phyloP scores from a whole-genome alignment of 805 yeast species.

The Saccharomycopsis oosterbeekiorum region DNA sequence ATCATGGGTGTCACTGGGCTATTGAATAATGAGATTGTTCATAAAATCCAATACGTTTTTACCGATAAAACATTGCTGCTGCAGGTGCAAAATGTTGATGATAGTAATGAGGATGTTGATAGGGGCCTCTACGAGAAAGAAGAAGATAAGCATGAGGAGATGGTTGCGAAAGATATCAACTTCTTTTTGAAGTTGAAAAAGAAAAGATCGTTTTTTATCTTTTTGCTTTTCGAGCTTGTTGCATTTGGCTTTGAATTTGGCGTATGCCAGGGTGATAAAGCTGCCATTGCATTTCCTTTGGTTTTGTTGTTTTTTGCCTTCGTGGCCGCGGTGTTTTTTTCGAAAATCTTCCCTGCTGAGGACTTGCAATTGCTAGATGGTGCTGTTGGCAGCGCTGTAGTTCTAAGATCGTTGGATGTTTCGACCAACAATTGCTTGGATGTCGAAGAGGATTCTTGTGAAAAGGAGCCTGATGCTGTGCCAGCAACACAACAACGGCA shows the following conservation, averaged over 20 bases:
- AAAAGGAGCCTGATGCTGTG: no score
- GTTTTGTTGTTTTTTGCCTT: slow-evolving; percentile 61
- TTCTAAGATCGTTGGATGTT: slow-evolving; percentile 7
- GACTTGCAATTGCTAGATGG: slow-evolving; percentile 61
- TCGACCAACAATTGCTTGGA: neutral
- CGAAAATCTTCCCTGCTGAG: slow-evolving; percentile 46
- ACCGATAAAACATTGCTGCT: slow-evolving; percentile 34
- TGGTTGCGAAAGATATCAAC: neutral
- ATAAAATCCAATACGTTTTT: slow-evolving; percentile 51
- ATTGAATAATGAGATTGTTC: slow-evolving; percentile 52
- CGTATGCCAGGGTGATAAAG: slow-evolving; percentile 66
- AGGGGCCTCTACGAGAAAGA: slow-evolving; percentile 26
- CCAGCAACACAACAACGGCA: no score
- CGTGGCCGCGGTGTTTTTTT: slow-evolving; percentile 54
- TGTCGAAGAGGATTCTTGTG: neutral
- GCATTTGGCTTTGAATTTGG: slow-evolving; percentile 78
- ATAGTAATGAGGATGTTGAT: slow-evolving; percentile 10
- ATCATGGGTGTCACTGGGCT: slow-evolving; percentile 85
- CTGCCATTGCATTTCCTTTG: slow-evolving; percentile 92
- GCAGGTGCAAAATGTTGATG: neutral
- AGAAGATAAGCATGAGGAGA: slow-evolving; percentile 14
- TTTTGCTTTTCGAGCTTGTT: slow-evolving; percentile 45
- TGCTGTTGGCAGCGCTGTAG: slow-evolving; percentile 11
- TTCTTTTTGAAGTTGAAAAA: neutral
- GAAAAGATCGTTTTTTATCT: slow-evolving; percentile 44